A percentile compares a stretch with the other conserved stretches of the same genome.
phyloP scores from a whole-genome alignment of 129 eudicot genomes.

The Arctium lappa region DNA sequence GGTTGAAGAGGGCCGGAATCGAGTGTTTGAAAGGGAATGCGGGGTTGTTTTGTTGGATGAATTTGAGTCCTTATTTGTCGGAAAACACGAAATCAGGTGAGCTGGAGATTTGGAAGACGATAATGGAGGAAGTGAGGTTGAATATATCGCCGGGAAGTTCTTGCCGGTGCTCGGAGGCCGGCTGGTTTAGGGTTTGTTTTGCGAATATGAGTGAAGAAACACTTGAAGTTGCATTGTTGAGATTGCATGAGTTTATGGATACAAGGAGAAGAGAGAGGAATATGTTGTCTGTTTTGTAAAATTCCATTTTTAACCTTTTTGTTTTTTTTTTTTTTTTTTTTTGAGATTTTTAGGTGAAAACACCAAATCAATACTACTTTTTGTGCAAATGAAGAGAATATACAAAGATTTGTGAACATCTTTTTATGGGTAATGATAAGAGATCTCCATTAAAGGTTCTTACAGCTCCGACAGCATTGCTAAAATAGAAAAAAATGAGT shows the following conservation, averaged over 20 bases:
- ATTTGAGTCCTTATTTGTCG: constrained; percentile 52
- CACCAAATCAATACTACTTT: neutral
- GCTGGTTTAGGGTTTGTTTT: constrained; percentile 89
- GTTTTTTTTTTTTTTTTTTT: neutral
- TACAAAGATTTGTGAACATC: neutral
- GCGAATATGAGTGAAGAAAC: constrained; percentile 86
- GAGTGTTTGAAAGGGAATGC: constrained; percentile 74
- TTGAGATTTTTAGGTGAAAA: constrained; percentile 14
- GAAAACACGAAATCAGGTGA: constrained; percentile 49
- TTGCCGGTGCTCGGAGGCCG: constrained; percentile 79
- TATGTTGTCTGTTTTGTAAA: neutral
- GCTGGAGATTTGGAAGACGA: constrained; percentile 51
- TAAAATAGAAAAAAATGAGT: too few relatives aligned
- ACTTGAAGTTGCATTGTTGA: constrained; percentile 52
- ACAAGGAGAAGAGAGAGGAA: constrained; percentile 20
- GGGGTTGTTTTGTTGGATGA: constrained; percentile 90
- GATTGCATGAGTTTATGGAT: constrained; percentile 62
- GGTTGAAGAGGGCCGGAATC: constrained; percentile 65
- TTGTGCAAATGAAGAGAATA: neutral
- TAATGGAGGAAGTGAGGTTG: constrained; percentile 56
- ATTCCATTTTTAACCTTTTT: neutral
- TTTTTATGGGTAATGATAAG: too few relatives aligned
- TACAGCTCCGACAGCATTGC: too few relatives aligned
- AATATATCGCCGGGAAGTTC: constrained; percentile 87
- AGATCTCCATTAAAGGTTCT: too few relatives aligned